Evolutionary conservation across 164 flowering plant genomes (phyloP), one percentile per base, ranked within the genome.

Genomic region (Kingdonia uniflora): DNA sequence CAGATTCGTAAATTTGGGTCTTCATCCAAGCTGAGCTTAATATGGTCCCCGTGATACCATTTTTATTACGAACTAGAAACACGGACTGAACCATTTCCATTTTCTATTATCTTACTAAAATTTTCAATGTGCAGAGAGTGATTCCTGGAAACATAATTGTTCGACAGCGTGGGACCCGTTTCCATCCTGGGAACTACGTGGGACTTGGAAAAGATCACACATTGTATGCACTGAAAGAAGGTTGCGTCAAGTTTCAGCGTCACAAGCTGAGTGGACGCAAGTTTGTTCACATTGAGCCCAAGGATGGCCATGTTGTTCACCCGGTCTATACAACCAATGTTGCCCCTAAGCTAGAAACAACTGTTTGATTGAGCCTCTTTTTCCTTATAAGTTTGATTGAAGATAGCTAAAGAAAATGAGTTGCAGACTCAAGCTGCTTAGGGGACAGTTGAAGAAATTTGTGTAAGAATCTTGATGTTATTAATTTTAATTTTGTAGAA

Each of bases 141-240:
- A 84, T 84, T 41, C 94, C 77, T 48, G 98, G 96, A 63, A 92
- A 92, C 69, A 92, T 92, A 51, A 85, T 88, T 47, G 96, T 92
- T 55, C 80, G 95, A 10, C 96, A 91, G 58, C 72, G 96, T 35
- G 96, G 97, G 20, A 87, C 97, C 1, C 78, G 96, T 6, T 88
- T 92, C 57, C 98, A 88, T 62, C 98, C 98, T 1, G 98, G 98
- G 14, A 66, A 88, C 57, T 92, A 92, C 55, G 96, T 88, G 22
- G 96, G 96, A 21, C 80, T 91, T 0, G 96, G 95, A 25, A 92
- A 74, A 65, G 98, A 91, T 69, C 95, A 88, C 71, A 92, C 98
- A 20, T 78, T 91, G 1, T 91, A 37, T 68, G 98, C 98, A 39
- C 59, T 88, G 50, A 88, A 85, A 70, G 96, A 85, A 74, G 98